Evolutionary conservation across 1,139 yeast genomes (phyloP), one percentile per base, ranked within the genome.

Genomic region (Wickerhamomyces sp.): DNA sequence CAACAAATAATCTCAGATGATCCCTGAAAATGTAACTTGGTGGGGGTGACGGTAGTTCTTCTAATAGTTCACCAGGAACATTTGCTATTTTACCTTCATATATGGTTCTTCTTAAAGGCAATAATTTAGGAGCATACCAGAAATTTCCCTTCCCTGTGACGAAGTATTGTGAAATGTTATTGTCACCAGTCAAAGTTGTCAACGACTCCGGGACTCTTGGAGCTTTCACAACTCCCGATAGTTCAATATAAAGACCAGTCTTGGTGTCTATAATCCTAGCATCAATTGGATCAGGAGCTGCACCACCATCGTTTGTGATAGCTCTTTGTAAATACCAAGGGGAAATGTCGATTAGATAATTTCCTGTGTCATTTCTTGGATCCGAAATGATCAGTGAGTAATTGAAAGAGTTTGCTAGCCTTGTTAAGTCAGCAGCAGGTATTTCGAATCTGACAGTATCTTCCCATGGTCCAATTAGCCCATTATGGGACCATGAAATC

Each of bases 401-500:
- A 49, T 76, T 75, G 49, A 66, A 73, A 10, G 65, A 55, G 32
- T 64, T 57, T 0, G 74, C 71, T 28, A 75, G 51, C 38, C 57
- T 48, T 5, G 61, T 43, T 36, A 75, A 51, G 20, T 75, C 74
- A 3, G 54, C 47, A 26, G 70, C 67, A 3, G 79, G 65, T 39
- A 75, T 55, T 49, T 76, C 81, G 20, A 75, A 73, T 47, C 68
- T 78, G 22, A 74, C 48, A 29, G 72, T 72, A 27, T 62, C 63
- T 48, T 76, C 79, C 79, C 80, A 76, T 1, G 81, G 81, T 37
- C 74, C 63, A 29, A 61, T 60, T 46, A 73, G 51, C 1, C 79
- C 80, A 46, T 75, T 76, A 67, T 74, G 65, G 44, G 64, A 63
- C 79, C 81, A 75, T 5, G 80, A 76, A 15, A 73, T 53, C 35